Conservation (phyloP, 169 alveolate species). For the Cryptosporidium xiaoi region DNA sequence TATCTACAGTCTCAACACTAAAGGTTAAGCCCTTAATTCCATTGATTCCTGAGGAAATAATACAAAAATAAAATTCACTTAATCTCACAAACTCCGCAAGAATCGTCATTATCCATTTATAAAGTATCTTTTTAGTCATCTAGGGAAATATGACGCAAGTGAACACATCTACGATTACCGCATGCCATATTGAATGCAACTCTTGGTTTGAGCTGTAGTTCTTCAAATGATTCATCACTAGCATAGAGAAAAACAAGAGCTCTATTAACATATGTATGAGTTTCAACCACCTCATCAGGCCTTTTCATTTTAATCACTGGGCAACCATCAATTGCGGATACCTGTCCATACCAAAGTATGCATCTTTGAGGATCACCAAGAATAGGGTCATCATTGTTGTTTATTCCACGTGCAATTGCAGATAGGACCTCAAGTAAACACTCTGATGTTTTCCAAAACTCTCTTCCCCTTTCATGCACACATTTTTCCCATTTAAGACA, state of each 20-base stretch:
- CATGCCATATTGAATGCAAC: slow-evolving; percentile 91
- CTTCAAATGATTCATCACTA: slow-evolving; percentile 91
- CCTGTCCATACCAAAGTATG: slow-evolving; percentile 90
- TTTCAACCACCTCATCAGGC: slow-evolving; percentile 86
- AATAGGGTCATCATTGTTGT: slow-evolving; percentile 88
- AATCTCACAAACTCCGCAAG: too few relatives aligned
- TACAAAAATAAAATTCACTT: too few relatives aligned
- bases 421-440: slow-evolving; percentile 81
- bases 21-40: too few relatives aligned
- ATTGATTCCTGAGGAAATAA: too few relatives aligned
- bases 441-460: slow-evolving; percentile 88
- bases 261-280: slow-evolving; percentile 88
- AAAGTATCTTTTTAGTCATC: slow-evolving; percentile 78
- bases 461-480: slow-evolving; percentile 91
- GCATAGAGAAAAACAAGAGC: slow-evolving; percentile 88
- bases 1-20: too few relatives aligned
- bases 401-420: slow-evolving; percentile 86
- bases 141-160: slow-evolving; percentile 89
- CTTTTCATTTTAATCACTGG: slow-evolving; percentile 88
- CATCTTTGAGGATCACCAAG: slow-evolving; percentile 90
- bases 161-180: slow-evolving; percentile 88
- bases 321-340: slow-evolving; percentile 83
- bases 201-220: slow-evolving; percentile 86
- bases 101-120: not conserved
- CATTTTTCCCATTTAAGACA: slow-evolving; percentile 90